Base-by-base conservation (phyloP, 495 filamentous ascomycete species). In the Cercophora newfieldiana region DNA sequence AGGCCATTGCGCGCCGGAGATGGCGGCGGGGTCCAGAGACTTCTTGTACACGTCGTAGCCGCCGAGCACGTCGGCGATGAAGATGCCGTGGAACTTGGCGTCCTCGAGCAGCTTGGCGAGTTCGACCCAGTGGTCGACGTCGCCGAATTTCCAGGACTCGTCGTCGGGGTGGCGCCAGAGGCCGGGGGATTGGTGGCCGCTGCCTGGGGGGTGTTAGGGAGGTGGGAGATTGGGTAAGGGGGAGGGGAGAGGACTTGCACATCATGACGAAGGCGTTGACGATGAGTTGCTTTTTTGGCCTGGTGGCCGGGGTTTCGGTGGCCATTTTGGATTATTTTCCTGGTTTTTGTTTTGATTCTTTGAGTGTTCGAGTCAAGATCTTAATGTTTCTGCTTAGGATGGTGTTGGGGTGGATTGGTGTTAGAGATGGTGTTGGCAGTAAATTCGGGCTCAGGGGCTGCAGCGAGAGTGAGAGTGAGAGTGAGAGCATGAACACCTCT, bases 21-120 rank as follows among this genome's bases (percentile, higher is more conserved):
- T 65, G 31, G 88, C 81, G 7, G 86, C 85, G 0, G 87, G 83
- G 12, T 82, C 82, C 0, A 89, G 77, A 6, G 86, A 86, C 16
- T 80, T 71, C 37, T 83, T 84, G 70, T 90, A 91, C 5, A 90
- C 86, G 71, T 91, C 88, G 69, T 91, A 89, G 1, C 87, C 87
- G 14, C 75, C 66, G 48, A 68, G 53, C 26, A 70, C 59, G 63
- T 70, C 82, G 21, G 58, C 58, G 21, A 60, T 60, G 30, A 60
- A 60, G 21, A 60, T 60, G 58, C 83, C 86, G 68, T 89, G 85
- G 72, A 89, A 85, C 44, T 83, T 83, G 37, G 83, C 86, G 50
- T 78, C 75, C 65, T 88, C 87, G 6, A 87, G 79, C 29, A 86
- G 72, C 68, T 85, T 81, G 1, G 86, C 86, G 3, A 88, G 67